Base-by-base conservation (phyloP, 495 filamentous ascomycete species). In the Aspergillus bridgeri region DNA sequence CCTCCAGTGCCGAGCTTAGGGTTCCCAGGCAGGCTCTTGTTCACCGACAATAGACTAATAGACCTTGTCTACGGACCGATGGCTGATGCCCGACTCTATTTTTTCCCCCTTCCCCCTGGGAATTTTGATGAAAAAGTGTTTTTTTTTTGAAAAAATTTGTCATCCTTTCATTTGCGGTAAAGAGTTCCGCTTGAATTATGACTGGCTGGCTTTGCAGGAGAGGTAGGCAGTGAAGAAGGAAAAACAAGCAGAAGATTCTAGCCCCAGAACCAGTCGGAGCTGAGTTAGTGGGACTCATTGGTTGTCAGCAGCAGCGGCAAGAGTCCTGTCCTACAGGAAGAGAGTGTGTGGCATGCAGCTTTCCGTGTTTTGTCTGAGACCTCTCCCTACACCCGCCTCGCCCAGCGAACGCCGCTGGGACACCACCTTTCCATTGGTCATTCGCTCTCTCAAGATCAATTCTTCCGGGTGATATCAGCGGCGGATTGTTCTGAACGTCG, bases 321-420 rank as follows among this genome's bases (percentile, higher is more conserved):
- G 49, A 20, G 2, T 68, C 50, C 67, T 64, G 69, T 67, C 33
- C 60, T 69, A 72, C 71, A 67, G 66, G 64, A 62, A 60, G 20
- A 56, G 23, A 63, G 51, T 53, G 22, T 6, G 60, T 60, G 21
- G 56, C 64, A 68, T 76, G 74, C 74, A 70, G 60, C 69, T 64
- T 68, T 47, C 74, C 74, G 74, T 15, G 13, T 15, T 59, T 51
- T 53, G 62, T 68, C 69, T 70, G 60, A 72, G 70, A 62, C 71
- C 71, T 69, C 64, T 64, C 65, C 33, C 33, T 68, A 61, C 65
- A 57, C 50, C 65, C 54, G 61, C 66, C 49, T 69, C 54, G 59
- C 63, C 55, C 53, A 71, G 61, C 60, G 49, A 63, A 33, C 46
- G 43, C 56, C 55, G 38, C 57, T 38, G 33, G 54, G 22, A 38